A percentile compares a stretch with the other conserved stretches of the same genome.
Conservation (phyloP, 2,329 filamentous ascomycete genomes). For the Neofusicoccum cordaticola region DNA sequence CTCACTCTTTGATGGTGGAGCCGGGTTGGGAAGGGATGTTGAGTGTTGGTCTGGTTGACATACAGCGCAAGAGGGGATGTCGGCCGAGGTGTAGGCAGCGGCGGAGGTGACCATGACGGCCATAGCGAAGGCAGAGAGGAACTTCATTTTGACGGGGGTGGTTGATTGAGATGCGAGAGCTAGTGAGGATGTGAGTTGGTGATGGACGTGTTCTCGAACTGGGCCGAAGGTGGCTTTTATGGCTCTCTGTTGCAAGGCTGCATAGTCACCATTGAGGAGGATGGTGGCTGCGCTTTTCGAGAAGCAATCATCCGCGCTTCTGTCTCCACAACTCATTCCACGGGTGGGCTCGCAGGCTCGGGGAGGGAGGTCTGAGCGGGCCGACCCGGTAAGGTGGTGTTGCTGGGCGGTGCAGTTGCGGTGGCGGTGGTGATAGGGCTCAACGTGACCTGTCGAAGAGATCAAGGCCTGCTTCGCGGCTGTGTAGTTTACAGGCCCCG, state of each 20-base stretch:
- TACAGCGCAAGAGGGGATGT: constrained; percentile 1
- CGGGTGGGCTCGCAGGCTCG: not conserved
- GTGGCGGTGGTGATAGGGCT: too few relatives aligned
- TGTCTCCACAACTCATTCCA: not conserved
- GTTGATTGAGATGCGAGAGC: not conserved
- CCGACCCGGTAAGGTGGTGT: not conserved
- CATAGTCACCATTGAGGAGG: not conserved
- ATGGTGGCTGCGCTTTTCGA: not conserved
- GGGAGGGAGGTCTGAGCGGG: not conserved
- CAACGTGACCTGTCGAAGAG: too few relatives aligned
- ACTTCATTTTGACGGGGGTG: not conserved
- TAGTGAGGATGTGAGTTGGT: not conserved
- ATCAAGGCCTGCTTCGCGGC: too few relatives aligned
- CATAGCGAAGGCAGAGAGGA: not conserved
- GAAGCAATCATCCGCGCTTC: not conserved
- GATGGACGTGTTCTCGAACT: not conserved
- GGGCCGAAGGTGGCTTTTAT: not conserved
- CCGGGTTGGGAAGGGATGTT: not conserved
- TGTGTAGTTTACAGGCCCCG: too few relatives aligned
- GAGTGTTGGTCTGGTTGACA: not conserved
- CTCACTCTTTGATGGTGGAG: too few relatives aligned
- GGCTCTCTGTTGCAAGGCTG: not conserved
- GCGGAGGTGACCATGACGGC: constrained; percentile 1
- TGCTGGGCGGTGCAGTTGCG: too few relatives aligned
- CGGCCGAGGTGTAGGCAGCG: not conserved